These are phyloP conservation scores for Narthecium ossifragum DNA, from an alignment of 106 monocot species.

Conservation along the genomic window DNA sequence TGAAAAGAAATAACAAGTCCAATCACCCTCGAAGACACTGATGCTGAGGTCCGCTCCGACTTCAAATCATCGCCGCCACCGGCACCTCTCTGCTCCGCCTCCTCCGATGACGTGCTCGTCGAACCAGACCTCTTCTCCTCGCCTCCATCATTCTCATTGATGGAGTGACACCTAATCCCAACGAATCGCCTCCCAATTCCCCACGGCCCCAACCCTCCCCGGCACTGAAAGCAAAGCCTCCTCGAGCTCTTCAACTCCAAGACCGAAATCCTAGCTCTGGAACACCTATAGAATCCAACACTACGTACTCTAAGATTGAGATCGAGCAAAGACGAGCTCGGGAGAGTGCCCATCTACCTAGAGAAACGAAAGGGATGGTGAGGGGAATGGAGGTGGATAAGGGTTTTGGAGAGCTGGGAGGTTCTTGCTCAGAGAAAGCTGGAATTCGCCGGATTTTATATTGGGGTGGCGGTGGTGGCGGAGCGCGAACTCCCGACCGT, in stretches of 20 bases:
- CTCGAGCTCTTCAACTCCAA: not conserved
- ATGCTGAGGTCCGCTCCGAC: conserved; percentile 20
- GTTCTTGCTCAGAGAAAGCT: no score
- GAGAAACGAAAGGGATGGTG: not conserved
- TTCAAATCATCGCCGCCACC: conserved; percentile 20
- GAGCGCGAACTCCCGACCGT: no score
- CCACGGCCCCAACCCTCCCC: not conserved
- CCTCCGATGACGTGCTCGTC: conserved; percentile 17
- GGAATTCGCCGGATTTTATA: no score
- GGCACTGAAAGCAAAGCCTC: conserved; percentile 14
- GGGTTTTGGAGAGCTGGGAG: no score
- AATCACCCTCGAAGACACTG: conserved; percentile 35
- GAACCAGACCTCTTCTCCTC: conserved; percentile 18
- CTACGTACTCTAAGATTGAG: conserved; percentile 22
- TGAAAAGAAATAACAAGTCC: not conserved
- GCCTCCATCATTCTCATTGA: conserved; percentile 15
- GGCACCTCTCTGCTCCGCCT: conserved; percentile 19
- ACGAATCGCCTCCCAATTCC: conserved; percentile 19
- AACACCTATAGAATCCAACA: not conserved
- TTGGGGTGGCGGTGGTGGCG: no score
- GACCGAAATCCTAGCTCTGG: conserved; percentile 6
- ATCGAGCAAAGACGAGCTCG: conserved; percentile 35
- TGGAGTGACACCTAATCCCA: conserved; percentile 22
- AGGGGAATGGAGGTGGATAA: not conserved
- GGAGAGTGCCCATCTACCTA: conserved; percentile 38